Evolutionary conservation across 495 filamentous ascomycete species (phyloP), one percentile per base, ranked within the genome.

Genomic region (Chlorociboria aeruginascens): DNA sequence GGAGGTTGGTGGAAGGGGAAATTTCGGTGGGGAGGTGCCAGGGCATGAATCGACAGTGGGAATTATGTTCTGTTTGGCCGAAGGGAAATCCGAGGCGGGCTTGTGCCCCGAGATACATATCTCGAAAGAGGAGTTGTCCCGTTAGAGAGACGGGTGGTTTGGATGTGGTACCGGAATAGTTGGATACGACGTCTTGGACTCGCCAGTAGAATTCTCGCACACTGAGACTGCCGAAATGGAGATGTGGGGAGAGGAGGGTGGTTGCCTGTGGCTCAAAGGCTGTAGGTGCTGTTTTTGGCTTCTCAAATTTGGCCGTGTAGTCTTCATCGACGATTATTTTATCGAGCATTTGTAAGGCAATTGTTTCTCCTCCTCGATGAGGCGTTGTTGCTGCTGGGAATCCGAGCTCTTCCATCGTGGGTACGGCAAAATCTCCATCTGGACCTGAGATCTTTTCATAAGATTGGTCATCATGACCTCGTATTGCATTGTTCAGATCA

Each of bases 101-200:
- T 57, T 86, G 81, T 0, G 82, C 82, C 31, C 67, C 81, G 49
- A 86, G 84, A 63, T 84, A 86, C 82, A 85, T 86, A 48, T 86
- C 82, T 0, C 82, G 68, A 57, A 86, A 86, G 0, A 83, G 67
- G 1, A 85, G 63, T 53, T 86, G 82, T 11, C 82, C 82, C 2
- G 72, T 77, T 3, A 86, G 60, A 43, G 75, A 81, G 1, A 72
- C 75, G 0, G 82, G 82, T 0, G 77, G 70, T 8, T 66, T 56
- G 1, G 74, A 69, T 6, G 67, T 69, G 46, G 73, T 73, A 14
- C 70, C 66, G 12, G 63, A 58, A 37, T 69, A 65, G 8, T 65
- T 66, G 12, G 68, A 57, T 8, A 82, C 63, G 25, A 76, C 65
- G 11, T 69, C 72, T 52, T 78, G 73, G 1, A 77, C 77, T 34